Evolutionary conservation across 495 filamentous ascomycete species (phyloP), one percentile per base, ranked within the genome.

Genomic region (Penicillium goetzii): DNA sequence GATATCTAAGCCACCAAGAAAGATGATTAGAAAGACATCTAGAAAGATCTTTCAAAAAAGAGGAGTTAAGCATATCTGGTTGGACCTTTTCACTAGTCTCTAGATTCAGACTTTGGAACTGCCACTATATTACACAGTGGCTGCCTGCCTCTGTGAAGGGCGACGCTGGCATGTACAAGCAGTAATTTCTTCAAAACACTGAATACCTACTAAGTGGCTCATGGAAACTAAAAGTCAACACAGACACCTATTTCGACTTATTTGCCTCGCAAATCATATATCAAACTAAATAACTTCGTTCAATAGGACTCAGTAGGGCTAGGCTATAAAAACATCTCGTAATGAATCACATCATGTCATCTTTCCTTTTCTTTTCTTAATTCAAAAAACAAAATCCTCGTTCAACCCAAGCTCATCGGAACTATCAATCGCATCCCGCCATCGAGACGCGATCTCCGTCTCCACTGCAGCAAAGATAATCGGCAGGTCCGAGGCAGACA

Each of bases 391-490:
- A n/a, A 53, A 30, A 0, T n/a, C 15, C n/a, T 53, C 50, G 21
- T 59, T 28, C 57, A 78, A 50, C 9, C 59, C 64, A 51, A 71
- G 17, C 65, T 80, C 78, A 60, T 80, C 78, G 25, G 70, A 73
- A 32, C 74, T 74, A 63, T 78, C 62, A 28, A 75, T n/a, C 47
- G 58, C 49, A 51, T 74, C 58, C 2, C 60, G 65, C 14, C 78
- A 56, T 34, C 66, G 62, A 56, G 67, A 45, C 47, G 61, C 60
- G 26, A 79, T 25, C 9, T 52, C 26, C 9, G 52, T 53, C 19
- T 71, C 62, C 15, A 80, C 21, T 14, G 63, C 62, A 23, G 56
- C 59, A 21, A 76, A 58, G 43, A 77, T 70, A 12, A 62, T 34
- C 0, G 61, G 52, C 3, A 74, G 34, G 36, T 79, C 68, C 0